These are phyloP conservation scores for Telfairia occidentalis DNA, from an alignment of 331 rosid species.

Conservation along the genomic window DNA sequence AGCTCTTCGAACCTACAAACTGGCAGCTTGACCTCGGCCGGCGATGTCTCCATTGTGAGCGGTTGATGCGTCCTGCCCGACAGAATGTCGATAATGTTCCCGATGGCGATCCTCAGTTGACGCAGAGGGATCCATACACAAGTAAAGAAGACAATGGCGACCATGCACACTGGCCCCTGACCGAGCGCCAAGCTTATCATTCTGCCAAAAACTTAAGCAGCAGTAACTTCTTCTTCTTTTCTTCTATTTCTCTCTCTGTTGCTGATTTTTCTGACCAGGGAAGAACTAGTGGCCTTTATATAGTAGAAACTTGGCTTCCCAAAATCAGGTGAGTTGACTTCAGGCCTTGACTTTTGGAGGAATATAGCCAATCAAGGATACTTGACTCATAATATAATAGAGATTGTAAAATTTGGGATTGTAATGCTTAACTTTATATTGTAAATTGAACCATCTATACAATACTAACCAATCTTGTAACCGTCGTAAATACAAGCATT, in stretches of 20 bases:
- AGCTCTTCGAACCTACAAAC: constrained; percentile 38
- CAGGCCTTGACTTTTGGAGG: constrained; percentile 12
- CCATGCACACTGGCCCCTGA: constrained; percentile 32
- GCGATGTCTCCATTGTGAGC: neutral
- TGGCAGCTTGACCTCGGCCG: constrained; percentile 17
- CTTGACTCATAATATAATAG: neutral
- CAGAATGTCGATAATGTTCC: constrained; percentile 5
- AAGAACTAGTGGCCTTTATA: neutral
- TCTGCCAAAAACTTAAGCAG: neutral
- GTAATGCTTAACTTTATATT: neutral
- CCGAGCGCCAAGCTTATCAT: constrained; percentile 43
- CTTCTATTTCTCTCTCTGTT: neutral
- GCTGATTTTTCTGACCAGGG: neutral
- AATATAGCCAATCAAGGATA: neutral
- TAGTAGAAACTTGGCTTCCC: neutral
- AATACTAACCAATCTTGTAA: neutral
- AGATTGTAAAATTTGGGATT: neutral
- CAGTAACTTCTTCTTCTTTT: neutral
- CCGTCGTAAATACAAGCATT: too few relatives aligned
- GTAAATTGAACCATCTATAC: neutral
- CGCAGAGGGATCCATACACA: constrained; percentile 56
- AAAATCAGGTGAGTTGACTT: constrained; percentile 10
- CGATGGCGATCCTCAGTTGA: constrained; percentile 30
- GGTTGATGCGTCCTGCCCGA: neutral
- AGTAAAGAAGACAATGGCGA: constrained; percentile 42